Base-by-base conservation (phyloP, 345 rosid species). In the Odontarrhena argentea region DNA sequence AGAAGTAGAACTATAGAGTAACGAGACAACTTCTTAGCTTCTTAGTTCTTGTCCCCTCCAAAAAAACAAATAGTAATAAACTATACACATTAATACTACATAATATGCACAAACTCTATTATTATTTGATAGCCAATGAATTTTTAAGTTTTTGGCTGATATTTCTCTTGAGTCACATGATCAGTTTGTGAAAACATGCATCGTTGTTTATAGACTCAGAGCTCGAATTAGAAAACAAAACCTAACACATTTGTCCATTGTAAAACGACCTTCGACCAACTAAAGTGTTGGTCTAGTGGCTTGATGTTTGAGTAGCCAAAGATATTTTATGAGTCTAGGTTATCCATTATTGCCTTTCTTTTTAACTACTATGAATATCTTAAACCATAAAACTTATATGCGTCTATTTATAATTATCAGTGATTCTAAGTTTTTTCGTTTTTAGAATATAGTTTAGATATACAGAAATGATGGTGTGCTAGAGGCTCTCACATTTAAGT, bases 21-120 rank as follows among this genome's bases (percentile, higher is more conserved):
- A 51, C 18, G 36, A 48, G 71, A 65, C 71, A 73, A 60, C 28
- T 48, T 72, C 60, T 43, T 24, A 73, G 14, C 28, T 56, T 72
- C 54, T 43, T 13, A 73, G 14, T 25, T 53, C 52, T 6, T 73
- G 71, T 73, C 55, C 61, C 71, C 76, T 73, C 41, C 45, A n/a
- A 11, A 50, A 65, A 72, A 72, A 72, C 69, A 71, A 63, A 71
- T 37, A 47, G 22, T 18, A 18, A 18, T 18, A 18, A 18, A 18
- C 32, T 8, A 4, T 14, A 42, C 18, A 52, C 18, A 44, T 60
- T 60, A 60, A 60, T 54, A 25, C 6, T 18, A 18, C 22, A 18
- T 18, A 18, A n/a, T 46, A 38, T 36, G 47, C 56, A 45, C 14
- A 44, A 6, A 62, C 49, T 63, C 48, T 53, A 70, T 38, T 38